Evolutionary conservation across 495 filamentous ascomycete species (phyloP).

Genomic region (Chaetomidium leptoderma): DNA sequence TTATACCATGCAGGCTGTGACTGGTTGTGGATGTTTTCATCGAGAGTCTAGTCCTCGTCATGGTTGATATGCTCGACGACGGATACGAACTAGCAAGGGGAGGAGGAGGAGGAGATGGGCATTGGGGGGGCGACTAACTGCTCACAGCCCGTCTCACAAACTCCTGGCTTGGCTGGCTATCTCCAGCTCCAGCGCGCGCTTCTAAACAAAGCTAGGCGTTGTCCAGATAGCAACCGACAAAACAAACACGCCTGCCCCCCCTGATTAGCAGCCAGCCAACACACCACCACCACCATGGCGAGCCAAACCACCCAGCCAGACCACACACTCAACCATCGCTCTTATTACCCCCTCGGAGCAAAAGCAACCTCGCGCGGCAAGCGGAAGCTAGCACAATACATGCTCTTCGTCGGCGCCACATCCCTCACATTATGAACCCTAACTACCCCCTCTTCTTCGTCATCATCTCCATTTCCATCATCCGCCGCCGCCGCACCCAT

Average conservation of each 20-base stretch:
- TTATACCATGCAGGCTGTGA: background rate
- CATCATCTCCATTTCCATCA: background rate
- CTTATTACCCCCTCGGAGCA: conserved; percentile 31
- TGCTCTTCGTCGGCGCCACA: conserved; percentile 88
- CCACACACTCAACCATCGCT: background rate
- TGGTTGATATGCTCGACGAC: background rate
- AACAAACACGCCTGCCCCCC: too few relatives aligned
- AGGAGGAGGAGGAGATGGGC: background rate
- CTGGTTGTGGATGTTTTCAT: background rate
- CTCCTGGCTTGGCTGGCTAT: too few relatives aligned
- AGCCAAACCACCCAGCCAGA: background rate
- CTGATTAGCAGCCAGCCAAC: background rate
- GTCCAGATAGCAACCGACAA: background rate
- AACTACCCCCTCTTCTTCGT: conserved; percentile 50
- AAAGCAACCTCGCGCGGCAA: conserved; percentile 81
- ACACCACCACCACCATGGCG: background rate
- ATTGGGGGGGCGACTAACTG: background rate
- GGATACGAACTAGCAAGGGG: background rate
- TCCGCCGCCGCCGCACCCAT: background rate
- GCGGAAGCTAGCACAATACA: conserved; percentile 93
- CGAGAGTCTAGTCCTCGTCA: background rate
- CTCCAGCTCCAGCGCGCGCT: too few relatives aligned
- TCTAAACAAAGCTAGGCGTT: too few relatives aligned
- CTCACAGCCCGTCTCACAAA: background rate
- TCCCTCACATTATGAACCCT: conserved; percentile 74